Conservation (phyloP, 305 asterid species). For the Plantago rigida region DNA sequence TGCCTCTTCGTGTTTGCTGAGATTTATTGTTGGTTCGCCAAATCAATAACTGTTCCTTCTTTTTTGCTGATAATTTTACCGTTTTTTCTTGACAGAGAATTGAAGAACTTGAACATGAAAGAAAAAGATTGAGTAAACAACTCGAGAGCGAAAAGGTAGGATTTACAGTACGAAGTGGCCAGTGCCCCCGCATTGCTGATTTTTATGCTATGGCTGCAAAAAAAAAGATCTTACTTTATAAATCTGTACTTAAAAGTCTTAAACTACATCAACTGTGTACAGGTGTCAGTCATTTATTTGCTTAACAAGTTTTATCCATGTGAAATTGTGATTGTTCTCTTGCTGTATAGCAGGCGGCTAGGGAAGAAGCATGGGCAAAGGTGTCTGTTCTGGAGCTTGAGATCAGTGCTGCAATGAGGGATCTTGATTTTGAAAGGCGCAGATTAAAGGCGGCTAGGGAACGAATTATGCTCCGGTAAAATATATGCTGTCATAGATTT, state of each 20-base stretch:
- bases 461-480: slow-evolving; percentile 97
- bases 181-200: not conserved
- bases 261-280: not conserved
- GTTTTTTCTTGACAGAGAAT: slow-evolving; percentile 46
- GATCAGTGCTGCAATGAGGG: slow-evolving; percentile 84
- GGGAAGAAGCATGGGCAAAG: slow-evolving; percentile 98
- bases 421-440: slow-evolving; percentile 85
- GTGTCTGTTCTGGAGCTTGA: slow-evolving; percentile 95
- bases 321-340: slow-evolving; percentile 41
- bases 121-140: slow-evolving; percentile 58
- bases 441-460: slow-evolving; percentile 85
- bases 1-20: slow-evolving; percentile 18
- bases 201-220: not conserved
- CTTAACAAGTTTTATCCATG: slow-evolving; percentile 21
- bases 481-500: not conserved
- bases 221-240: too few species aligned
- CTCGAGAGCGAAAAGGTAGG: slow-evolving; percentile 92
- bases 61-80: slow-evolving; percentile 23
- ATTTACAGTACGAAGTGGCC: slow-evolving; percentile 27
- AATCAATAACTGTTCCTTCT: slow-evolving; percentile 13
- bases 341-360: slow-evolving; percentile 93
- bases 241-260: too few species aligned
- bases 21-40: slow-evolving; percentile 6
- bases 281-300: not conserved
- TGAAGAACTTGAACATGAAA: slow-evolving; percentile 75